Percentiles rank a stretch among this genome's conserved stretches.
phyloP scores from a whole-genome alignment of 2,329 filamentous ascomycete genomes.

The Stagonosporopsis chrysanthemi region DNA sequence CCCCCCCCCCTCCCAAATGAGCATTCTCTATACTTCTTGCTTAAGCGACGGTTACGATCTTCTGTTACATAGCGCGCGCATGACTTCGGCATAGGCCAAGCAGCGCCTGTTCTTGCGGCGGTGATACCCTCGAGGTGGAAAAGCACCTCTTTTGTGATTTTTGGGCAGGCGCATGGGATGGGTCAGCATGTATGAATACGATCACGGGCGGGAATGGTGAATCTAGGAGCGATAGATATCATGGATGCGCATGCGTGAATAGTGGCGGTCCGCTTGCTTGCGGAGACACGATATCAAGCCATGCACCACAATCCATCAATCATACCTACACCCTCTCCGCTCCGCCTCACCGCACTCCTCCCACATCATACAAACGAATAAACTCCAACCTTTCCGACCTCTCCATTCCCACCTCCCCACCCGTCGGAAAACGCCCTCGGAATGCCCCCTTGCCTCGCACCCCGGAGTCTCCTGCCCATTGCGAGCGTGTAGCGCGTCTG shows the following conservation, averaged over 20 bases:
- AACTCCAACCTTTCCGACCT: not conserved
- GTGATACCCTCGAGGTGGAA: conserved; percentile 20
- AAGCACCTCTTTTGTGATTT: conserved; percentile 9
- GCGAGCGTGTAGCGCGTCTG: conserved; percentile 16
- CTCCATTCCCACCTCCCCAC: not conserved
- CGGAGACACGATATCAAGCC: not conserved
- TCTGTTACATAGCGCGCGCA: conserved; percentile 13
- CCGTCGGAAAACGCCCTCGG: conserved; percentile 11
- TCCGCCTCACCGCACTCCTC: not conserved
- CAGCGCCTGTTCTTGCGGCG: conserved; percentile 11
- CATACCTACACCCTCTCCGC: not conserved
- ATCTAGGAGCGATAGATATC: not conserved
- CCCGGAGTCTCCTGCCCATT: conserved; percentile 6
- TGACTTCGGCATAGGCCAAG: conserved; percentile 2
- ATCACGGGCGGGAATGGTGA: not conserved
- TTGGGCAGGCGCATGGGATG: conserved; percentile 1
- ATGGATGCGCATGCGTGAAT: not conserved
- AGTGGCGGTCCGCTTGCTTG: not conserved
- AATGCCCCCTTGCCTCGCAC: not conserved
- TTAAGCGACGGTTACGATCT: conserved; percentile 5
- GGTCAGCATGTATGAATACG: conserved; percentile 1
- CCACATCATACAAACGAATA: not conserved
- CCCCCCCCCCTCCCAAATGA: not conserved
- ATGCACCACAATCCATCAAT: not conserved
- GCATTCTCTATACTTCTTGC: conserved; percentile 6